Percentiles rank a stretch among this genome's conserved stretches.
These are phyloP conservation scores for Metrosideros polymorpha DNA, from an alignment of 441 rosid species.

Conservation along the genomic window DNA sequence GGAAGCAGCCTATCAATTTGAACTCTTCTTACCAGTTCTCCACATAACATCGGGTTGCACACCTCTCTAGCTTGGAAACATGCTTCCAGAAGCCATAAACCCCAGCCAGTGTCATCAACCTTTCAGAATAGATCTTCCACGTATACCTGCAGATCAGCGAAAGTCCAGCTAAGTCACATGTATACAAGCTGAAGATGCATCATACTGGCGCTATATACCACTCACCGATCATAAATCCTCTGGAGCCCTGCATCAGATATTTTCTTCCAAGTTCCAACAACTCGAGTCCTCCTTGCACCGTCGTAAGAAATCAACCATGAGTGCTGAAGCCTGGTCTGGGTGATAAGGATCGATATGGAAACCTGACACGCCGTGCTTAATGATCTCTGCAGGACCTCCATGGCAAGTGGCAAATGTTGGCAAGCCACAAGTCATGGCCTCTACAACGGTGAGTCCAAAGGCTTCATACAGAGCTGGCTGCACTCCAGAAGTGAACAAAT, in stretches of 20 bases:
- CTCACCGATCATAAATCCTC: constrained; percentile 68
- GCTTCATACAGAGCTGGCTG: constrained; percentile 99
- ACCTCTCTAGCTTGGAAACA: constrained; percentile 82
- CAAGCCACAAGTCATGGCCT: constrained; percentile 95
- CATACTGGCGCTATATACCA: not conserved
- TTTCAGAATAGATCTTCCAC: constrained; percentile 91
- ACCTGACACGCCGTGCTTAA: constrained; percentile 70
- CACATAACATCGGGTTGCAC: constrained; percentile 70
- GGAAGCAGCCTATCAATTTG: not conserved
- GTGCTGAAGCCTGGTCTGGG: constrained; percentile 59
- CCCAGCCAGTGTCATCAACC: constrained; percentile 85
- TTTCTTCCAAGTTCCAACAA: constrained; percentile 71
- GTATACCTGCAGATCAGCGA: constrained; percentile 44
- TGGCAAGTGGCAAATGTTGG: constrained; percentile 91
- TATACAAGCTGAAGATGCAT: not conserved
- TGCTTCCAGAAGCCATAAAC: constrained; percentile 92
- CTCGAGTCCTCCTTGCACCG: constrained; percentile 58
- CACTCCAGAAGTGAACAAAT: not conserved
- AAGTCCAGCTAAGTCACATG: not conserved
- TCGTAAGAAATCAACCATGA: constrained; percentile 57
- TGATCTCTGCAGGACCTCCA: constrained; percentile 96
- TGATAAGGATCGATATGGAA: constrained; percentile 91
- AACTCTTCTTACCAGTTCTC: constrained; percentile 61
- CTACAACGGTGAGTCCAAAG: constrained; percentile 89
- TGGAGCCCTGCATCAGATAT: constrained; percentile 65